These are phyloP conservation scores for Clarireedia paspali DNA, from an alignment of 2,329 filamentous ascomycete genomes.

Conservation along the genomic window DNA sequence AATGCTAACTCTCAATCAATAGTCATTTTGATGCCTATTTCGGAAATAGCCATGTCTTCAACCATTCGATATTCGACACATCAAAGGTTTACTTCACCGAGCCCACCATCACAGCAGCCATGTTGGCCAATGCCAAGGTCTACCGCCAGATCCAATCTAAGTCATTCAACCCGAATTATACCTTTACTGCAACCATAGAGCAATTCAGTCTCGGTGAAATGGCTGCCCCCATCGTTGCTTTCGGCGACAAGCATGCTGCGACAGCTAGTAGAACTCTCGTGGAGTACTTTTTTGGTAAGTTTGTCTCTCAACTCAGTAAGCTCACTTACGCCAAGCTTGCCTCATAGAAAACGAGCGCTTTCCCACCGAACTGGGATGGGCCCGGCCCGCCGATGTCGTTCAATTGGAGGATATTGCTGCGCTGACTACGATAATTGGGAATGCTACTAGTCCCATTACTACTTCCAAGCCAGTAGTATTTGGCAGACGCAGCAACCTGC, in stretches of 20 bases:
- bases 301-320: not conserved
- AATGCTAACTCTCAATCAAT: slow-evolving; percentile 12
- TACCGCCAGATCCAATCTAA: not conserved
- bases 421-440: not conserved
- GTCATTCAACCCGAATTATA: not conserved
- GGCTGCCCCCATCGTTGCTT: not conserved
- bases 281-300: not conserved
- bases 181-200: not conserved
- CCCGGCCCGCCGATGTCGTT: not conserved
- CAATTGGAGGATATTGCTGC: not conserved
- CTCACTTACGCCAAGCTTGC: not conserved
- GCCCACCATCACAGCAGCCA: not conserved
- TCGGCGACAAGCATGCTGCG: not conserved
- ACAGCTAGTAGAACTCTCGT: not conserved
- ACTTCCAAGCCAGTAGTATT: too few species aligned
- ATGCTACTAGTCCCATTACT: not conserved
- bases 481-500: too few species aligned
- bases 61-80: slow-evolving; percentile 36
- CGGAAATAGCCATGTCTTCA: slow-evolving; percentile 45
- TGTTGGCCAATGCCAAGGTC: not conserved
- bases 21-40: slow-evolving; percentile 42
- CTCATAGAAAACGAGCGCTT: slow-evolving; percentile 1
- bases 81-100: not conserved
- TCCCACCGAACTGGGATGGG: not conserved
- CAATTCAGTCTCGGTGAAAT: slow-evolving; percentile 1